Percentiles rank a stretch among this genome's conserved stretches.
These are phyloP conservation scores for Globisporangium sylvaticum DNA, from an alignment of 352 stramenopile species.

Conservation along the genomic window DNA sequence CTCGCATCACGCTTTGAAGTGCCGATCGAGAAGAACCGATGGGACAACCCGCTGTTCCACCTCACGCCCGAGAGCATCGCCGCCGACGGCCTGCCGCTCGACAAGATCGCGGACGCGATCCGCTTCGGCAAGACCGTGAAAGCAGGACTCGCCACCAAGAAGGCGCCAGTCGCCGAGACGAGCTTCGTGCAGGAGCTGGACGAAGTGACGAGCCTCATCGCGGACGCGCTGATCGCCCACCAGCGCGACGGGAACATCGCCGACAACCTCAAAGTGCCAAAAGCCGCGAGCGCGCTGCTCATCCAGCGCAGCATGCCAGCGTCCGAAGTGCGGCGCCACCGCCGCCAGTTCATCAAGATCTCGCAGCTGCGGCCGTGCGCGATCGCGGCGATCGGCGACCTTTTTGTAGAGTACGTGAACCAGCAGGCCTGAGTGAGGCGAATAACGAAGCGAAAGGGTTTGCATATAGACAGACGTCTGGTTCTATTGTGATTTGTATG, in stretches of 20 bases:
- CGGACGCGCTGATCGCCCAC: slow-evolving; percentile 53
- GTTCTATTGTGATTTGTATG: slow-evolving; percentile 3
- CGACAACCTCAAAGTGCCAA: slow-evolving; percentile 41
- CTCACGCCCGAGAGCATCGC: slow-evolving; percentile 46
- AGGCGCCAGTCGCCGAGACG: slow-evolving; percentile 49
- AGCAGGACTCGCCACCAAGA: slow-evolving; percentile 61
- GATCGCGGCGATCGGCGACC: slow-evolving; percentile 46
- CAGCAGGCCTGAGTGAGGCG: slow-evolving; percentile 41
- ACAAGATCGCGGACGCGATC: slow-evolving; percentile 51
- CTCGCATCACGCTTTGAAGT: slow-evolving; percentile 88
- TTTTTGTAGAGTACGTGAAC: slow-evolving; percentile 78
- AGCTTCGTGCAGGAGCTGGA: slow-evolving; percentile 78
- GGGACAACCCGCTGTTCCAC: slow-evolving; percentile 88
- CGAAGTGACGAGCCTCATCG: slow-evolving; percentile 43
- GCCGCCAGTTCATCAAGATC: slow-evolving; percentile 82
- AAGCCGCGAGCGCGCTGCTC: slow-evolving; percentile 24
- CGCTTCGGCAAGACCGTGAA: slow-evolving; percentile 64
- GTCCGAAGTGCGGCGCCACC: slow-evolving; percentile 61
- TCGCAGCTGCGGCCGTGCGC: slow-evolving; percentile 54
- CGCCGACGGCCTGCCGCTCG: slow-evolving; percentile 35
- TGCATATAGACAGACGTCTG: neutral
- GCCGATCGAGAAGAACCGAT: slow-evolving; percentile 91
- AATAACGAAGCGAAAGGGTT: neutral
- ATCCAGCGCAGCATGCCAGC: slow-evolving; percentile 51
- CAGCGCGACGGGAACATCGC: slow-evolving; percentile 64